These are phyloP conservation scores for Xanthoconium stramineum DNA, from an alignment of 768 basidiomycete genomes.

Conservation along the genomic window DNA sequence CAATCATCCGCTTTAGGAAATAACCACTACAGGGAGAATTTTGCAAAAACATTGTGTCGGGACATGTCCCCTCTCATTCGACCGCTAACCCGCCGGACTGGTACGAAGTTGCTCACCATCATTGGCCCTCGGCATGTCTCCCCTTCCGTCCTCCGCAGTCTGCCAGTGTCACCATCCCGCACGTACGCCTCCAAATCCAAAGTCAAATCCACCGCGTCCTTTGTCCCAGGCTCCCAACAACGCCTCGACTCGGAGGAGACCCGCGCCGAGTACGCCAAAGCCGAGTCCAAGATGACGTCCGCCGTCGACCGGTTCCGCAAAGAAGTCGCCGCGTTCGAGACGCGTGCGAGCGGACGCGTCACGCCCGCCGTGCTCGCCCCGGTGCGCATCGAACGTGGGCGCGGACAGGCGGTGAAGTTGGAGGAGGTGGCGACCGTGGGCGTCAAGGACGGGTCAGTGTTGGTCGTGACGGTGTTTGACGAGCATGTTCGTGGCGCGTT, in stretches of 20 bases:
- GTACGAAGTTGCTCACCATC: background rate
- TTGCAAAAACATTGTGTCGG: background rate
- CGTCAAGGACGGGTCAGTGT: conserved; percentile 69
- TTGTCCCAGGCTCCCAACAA: conserved; percentile 68
- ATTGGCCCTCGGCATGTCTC: background rate
- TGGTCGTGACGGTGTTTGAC: conserved; percentile 76
- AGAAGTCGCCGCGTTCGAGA: conserved; percentile 69
- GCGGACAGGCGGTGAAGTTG: conserved; percentile 40
- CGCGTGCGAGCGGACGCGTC: conserved; percentile 71
- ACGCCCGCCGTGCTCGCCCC: conserved; percentile 68
- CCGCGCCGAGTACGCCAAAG: conserved; percentile 57
- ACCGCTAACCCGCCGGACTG: conserved; percentile 5
- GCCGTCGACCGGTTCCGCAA: conserved; percentile 74
- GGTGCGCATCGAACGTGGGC: conserved; percentile 55
- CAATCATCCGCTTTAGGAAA: background rate
- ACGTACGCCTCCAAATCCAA: conserved; percentile 31
- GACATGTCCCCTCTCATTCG: conserved; percentile 10
- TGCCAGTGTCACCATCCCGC: conserved; percentile 5
- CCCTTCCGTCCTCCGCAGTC: background rate
- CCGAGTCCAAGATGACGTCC: conserved; percentile 60
- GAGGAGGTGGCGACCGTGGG: conserved; percentile 81
- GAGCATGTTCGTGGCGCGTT: conserved; percentile 54
- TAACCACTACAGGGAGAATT: background rate
- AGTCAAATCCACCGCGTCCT: conserved; percentile 49
- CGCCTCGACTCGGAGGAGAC: conserved; percentile 52